Base-by-base conservation (phyloP, 108 stramenopile genomes). In the Fistulifera solaris region DNA sequence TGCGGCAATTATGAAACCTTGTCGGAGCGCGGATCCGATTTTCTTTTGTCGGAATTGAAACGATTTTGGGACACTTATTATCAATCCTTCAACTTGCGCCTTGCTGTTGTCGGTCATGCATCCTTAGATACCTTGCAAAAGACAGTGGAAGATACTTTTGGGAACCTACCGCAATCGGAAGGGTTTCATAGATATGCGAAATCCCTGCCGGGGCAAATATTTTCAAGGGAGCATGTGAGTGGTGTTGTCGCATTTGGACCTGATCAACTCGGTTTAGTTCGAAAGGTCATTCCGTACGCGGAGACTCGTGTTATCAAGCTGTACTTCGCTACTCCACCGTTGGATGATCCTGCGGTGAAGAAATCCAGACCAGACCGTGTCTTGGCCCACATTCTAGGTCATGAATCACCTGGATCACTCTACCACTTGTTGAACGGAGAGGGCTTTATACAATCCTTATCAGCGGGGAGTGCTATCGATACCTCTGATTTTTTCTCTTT, bases 1-100 rank as follows among this genome's bases (percentile, higher is more conserved):
- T 96, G 96, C 51, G 98, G 98, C 10, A 96, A 95, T 67, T 76
- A 78, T 28, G 66, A 94, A 63, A 99, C 98, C 1, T 63, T 99
- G 38, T 55, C 56, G 15, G 61, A 65, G 19, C 69, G 76, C 16
- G 59, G 58, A 17, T 69, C 65, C 6, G 74, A 76, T 1, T 75
- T 55, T 18, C 67, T 87, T 10, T 62, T 91, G 2, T 72, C 77
- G 0, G 74, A 72, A 52, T 65, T 96, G 48, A 43, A 68, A 21
- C 26, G 59, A 16, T 87, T 88, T 59, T 88, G 81, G 78, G 67
- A 77, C 11, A 71, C 61, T 40, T 76, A 93, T 54, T 98, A 98
- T 75, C 76, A 77, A 40, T 81, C 96, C 7, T 82, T 71, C 47
- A 87, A 94, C 58, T 75, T 97, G 65, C 67, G 77, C 28, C 73